Evolutionary conservation across 352 stramenopile species (phyloP).

Genomic region (Phytophthora aleatoria): DNA sequence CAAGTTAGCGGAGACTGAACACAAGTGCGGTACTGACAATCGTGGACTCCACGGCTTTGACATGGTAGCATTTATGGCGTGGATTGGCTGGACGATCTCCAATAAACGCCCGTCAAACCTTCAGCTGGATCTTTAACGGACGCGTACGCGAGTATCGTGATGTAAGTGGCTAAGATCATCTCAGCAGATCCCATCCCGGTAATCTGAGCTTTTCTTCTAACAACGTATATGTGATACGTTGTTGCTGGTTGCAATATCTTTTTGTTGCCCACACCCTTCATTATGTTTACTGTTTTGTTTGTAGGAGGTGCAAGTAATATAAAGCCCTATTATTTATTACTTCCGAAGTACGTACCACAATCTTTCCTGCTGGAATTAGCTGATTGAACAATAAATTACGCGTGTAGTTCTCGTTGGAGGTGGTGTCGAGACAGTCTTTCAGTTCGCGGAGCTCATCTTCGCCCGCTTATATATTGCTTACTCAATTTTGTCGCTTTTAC

Average conservation of each 20-base stretch:
- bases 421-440: not conserved
- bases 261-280: too few species aligned
- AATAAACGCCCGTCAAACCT: constrained; percentile 16
- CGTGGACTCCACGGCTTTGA: constrained; percentile 6
- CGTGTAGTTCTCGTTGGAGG: too few species aligned
- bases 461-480: not conserved
- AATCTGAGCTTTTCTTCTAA: constrained; percentile 8
- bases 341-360: too few species aligned
- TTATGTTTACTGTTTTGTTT: too few species aligned
- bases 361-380: too few species aligned
- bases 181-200: constrained; percentile 9
- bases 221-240: not conserved
- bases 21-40: constrained; percentile 1
- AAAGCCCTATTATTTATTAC: too few species aligned
- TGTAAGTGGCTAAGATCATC: constrained; percentile 12
- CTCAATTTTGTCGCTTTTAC: not conserved
- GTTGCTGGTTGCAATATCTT: too few species aligned
- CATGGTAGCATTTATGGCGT: not conserved
- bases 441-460: not conserved
- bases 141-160: constrained; percentile 7
- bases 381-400: too few species aligned
- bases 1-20: constrained; percentile 1
- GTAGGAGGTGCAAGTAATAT: too few species aligned
- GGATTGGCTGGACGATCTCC: constrained; percentile 11
- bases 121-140: constrained; percentile 4